Conservation (phyloP, 2,329 filamentous ascomycete species). For the Stagonosporopsis chrysanthemi region DNA sequence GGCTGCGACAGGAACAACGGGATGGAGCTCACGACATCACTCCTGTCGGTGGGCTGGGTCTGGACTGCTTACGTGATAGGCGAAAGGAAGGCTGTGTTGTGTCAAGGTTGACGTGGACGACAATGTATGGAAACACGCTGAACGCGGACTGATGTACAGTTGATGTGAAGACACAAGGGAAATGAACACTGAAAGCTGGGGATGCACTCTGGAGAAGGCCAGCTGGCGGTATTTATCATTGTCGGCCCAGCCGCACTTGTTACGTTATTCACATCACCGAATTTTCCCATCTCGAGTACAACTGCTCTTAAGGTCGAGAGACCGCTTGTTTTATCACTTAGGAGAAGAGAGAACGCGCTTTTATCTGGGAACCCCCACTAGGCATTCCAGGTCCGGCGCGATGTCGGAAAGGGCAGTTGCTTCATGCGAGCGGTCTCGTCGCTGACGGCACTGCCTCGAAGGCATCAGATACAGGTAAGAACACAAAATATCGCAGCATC, state of each 20-base stretch:
- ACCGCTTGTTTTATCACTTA: constrained; percentile 39
- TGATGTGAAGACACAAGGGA: constrained; percentile 5
- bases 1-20: not conserved
- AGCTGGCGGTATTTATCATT: constrained; percentile 33
- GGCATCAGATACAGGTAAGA: not conserved
- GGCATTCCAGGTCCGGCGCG: constrained; percentile 34
- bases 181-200: constrained; percentile 10
- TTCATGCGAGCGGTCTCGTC: constrained; percentile 1
- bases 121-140: constrained; percentile 4
- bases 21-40: not conserved
- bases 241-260: constrained; percentile 36
- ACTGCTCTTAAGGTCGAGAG: constrained; percentile 41
- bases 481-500: constrained; percentile 6
- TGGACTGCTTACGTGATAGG: constrained; percentile 1
- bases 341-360: constrained; percentile 38
- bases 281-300: constrained; percentile 36
- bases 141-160: constrained; percentile 13
- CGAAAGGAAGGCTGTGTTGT: not conserved
- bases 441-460: not conserved
- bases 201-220: constrained; percentile 3
- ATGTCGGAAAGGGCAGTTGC: constrained; percentile 32
- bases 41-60: not conserved
- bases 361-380: constrained; percentile 42
- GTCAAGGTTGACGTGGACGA: not conserved
- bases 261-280: constrained; percentile 46